Evolutionary conservation across 306 rosid species (phyloP).

Genomic region (Ormosia emarginata): DNA sequence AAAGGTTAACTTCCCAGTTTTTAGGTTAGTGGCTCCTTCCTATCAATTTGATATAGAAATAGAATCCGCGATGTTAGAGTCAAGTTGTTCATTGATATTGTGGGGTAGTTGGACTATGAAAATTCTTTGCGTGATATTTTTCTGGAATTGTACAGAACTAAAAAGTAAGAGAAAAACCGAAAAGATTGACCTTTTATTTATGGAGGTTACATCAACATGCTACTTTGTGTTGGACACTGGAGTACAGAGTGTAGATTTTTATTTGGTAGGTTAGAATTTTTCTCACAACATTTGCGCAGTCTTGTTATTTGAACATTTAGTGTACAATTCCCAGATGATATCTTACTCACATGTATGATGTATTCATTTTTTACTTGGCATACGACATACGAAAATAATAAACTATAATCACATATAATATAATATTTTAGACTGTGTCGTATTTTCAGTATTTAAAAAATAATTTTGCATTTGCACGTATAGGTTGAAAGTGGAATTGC

Average conservation of each 20-base stretch:
- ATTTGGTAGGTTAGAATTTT: background rate
- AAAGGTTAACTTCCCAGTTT: background rate
- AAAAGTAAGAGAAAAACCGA: background rate
- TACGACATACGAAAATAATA: too few relatives aligned
- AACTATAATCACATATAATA: too few relatives aligned
- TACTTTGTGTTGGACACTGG: slow-evolving; percentile 6
- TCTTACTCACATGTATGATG: too few relatives aligned
- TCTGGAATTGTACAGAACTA: background rate
- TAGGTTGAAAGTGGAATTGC: background rate
- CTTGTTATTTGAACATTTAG: too few relatives aligned
- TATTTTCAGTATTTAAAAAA: too few relatives aligned
- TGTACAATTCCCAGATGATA: too few relatives aligned
- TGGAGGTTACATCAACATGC: background rate
- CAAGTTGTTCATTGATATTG: background rate
- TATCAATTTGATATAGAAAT: background rate
- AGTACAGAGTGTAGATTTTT: background rate
- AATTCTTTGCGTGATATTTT: background rate
- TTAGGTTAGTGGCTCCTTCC: background rate
- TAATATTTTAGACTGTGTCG: too few relatives aligned
- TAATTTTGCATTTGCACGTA: background rate
- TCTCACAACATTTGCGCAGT: background rate
- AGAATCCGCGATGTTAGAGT: background rate
- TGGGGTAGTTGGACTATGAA: background rate
- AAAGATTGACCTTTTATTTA: background rate
- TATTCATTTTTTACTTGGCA: too few relatives aligned